phyloP scores from a whole-genome alignment of 2,329 filamentous ascomycete genomes.

The Phyllosticta ampelicida region DNA sequence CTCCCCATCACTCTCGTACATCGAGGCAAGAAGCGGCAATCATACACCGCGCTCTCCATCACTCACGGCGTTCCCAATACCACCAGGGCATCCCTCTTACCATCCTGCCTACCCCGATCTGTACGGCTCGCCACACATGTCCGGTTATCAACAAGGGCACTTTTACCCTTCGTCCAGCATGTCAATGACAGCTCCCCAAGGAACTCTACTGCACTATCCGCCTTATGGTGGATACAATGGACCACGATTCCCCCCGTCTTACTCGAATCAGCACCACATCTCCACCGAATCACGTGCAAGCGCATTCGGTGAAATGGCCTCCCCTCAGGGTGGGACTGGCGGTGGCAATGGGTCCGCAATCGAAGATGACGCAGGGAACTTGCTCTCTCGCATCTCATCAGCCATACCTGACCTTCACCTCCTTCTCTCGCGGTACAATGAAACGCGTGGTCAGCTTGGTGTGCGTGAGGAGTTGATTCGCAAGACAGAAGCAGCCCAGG shows the following conservation, averaged over 20 bases:
- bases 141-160: constrained; percentile 27
- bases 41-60: constrained; percentile 1
- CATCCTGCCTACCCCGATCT: constrained; percentile 19
- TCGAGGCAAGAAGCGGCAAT: constrained; percentile 1
- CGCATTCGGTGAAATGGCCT: constrained; percentile 4
- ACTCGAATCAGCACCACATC: constrained; percentile 26
- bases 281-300: constrained; percentile 23
- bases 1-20: constrained; percentile 8
- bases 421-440: constrained; percentile 36
- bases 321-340: not conserved
- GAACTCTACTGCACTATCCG: constrained; percentile 27
- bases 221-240: constrained; percentile 23
- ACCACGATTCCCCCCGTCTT: constrained; percentile 22
- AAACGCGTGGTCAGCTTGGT: constrained; percentile 39
- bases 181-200: constrained; percentile 24
- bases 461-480: constrained; percentile 40
- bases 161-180: constrained; percentile 19
- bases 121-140: constrained; percentile 56
- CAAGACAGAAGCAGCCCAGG: constrained; percentile 38
- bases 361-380: constrained; percentile 26
- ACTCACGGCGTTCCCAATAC: constrained; percentile 1
- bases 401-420: constrained; percentile 29
- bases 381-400: constrained; percentile 28
- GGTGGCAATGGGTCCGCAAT: constrained; percentile 14
- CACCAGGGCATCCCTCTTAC: constrained; percentile 13